Evolutionary conservation across 495 filamentous ascomycete genomes (phyloP).

Genomic region (Hyaloscypha bicolor): DNA sequence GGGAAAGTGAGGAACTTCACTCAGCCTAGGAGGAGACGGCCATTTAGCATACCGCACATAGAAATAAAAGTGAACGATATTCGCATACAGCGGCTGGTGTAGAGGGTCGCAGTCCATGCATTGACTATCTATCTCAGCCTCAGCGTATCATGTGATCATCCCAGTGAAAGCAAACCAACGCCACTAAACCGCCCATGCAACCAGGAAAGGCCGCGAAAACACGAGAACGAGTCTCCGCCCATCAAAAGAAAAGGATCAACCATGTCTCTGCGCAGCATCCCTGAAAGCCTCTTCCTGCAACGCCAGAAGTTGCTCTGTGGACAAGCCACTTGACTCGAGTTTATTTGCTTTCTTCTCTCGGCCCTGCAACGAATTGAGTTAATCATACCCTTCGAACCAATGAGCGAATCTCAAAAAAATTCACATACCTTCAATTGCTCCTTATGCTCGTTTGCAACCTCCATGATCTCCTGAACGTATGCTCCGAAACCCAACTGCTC

Average conservation of each 20-base stretch:
- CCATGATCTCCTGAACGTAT: conserved; percentile 82
- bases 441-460: conserved; percentile 88
- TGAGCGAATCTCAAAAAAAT: background rate
- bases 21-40: too few species aligned
- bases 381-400: background rate
- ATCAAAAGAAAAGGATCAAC: conserved; percentile 9
- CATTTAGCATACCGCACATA: too few species aligned
- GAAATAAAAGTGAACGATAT: background rate
- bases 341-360: conserved; percentile 97
- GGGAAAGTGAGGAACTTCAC: too few species aligned
- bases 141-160: background rate
- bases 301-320: conserved; percentile 82
- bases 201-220: background rate
- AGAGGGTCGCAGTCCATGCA: background rate
- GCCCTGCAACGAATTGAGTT: conserved; percentile 52
- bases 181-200: conserved; percentile 19
- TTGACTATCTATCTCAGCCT: background rate
- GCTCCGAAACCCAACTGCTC: conserved; percentile 88
- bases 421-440: conserved; percentile 82
- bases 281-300: conserved; percentile 92
- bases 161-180: conserved; percentile 3
- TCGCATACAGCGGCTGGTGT: background rate
- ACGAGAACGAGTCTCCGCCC: background rate
- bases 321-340: conserved; percentile 89
- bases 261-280: conserved; percentile 60